Base-by-base conservation (phyloP, 1,284 basidiomycete species). In the Sporisorium sorghi region DNA sequence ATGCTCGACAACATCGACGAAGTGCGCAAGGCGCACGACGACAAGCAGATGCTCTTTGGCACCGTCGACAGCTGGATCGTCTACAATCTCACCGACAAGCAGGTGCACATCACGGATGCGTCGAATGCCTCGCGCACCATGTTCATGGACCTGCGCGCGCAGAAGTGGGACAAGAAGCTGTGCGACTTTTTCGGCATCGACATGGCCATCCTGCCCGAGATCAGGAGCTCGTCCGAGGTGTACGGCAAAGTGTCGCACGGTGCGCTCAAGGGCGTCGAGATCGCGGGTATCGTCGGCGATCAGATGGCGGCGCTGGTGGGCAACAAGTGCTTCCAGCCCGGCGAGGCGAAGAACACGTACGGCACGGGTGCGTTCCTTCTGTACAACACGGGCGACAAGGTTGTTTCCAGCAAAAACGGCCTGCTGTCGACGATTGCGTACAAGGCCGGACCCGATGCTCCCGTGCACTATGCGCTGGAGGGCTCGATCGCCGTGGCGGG, bases 81-180 rank as follows among this genome's bases (percentile, higher is more conserved):
- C 73, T 97, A 94, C 86, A 93, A 94, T 85, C 87, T 96, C 19
- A 91, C 93, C 6, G 93, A 93, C 60, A 91, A 91, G 24, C 89
- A 90, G 47, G 86, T 93, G n/a, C 94, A 98, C 86, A 90, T 97
- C 73, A 91, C 91, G 74, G 96, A 99, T 85, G 91, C 93, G n/a
- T 94, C 94, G 58, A 99, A 99, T 84, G 96, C 96, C 2, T 98
- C 95, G 2, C 91, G 96, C 48, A 98, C 96, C 0, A 90, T 99
- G 60, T 89, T 98, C 58, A 90, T 97, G 86, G 93, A 96, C 83
- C 87, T 95, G 60, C 87, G 87, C 48, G 92, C 90, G 0, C 88
- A 97, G 35, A 78, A 90, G 81, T 99, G 94, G 94, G 92, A 93
- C 78, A 87, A 89, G 2, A 88, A 88, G 42, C 89, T 98, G 30